Evolutionary conservation across 2,329 filamentous ascomycete species (phyloP), one percentile per base, ranked within the genome.

Genomic region (Penicillium sp.): DNA sequence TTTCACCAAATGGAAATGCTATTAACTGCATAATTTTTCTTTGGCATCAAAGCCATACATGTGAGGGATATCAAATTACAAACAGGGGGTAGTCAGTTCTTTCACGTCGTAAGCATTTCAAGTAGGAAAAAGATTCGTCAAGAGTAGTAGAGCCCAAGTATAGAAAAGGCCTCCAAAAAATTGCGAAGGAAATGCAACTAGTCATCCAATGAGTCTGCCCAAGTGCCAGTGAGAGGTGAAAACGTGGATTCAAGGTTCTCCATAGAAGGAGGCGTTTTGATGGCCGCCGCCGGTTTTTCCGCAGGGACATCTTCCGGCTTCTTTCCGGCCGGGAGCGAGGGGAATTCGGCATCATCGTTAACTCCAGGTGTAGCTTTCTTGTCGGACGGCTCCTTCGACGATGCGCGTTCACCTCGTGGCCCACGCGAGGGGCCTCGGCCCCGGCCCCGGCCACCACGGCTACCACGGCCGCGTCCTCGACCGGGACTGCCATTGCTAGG

Each of bases 121-220:
- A 31, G 25, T 27, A 40, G 42, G 51, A 51, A 46, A 35, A 36
- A 41, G 18, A 25, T 20, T 49, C 46, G 35, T 54, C n/a, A 56
- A 36, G 33, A 45, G 22, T 24, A 20, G 35, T 38, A 16, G 18
- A 36, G 33, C 7, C 20, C 28, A 28, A 27, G 13, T 13, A 22
- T 27, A 31, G 5, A 6, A 22, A 2, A 45, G 11, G 13, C 18
- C 16, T 25, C 33, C 18, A 36, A 14, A 24, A 14, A 31, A 10
- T 27, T 13, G 5, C 3, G 20, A 39, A 16, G 35, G 16, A 11
- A 27, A 18, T 7, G 11, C 40, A 4, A 7, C 25, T 25, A 44
- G 5, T 64, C 60, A 22, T 69, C 68, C 16, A 70, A 61, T 54
- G 69, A 63, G 14, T 70, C 68, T 6, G 68, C 68, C 68, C 68